Evolutionary conservation across 1,284 basidiomycete species (phyloP).

Genomic region (Takashimella tepidaria): DNA sequence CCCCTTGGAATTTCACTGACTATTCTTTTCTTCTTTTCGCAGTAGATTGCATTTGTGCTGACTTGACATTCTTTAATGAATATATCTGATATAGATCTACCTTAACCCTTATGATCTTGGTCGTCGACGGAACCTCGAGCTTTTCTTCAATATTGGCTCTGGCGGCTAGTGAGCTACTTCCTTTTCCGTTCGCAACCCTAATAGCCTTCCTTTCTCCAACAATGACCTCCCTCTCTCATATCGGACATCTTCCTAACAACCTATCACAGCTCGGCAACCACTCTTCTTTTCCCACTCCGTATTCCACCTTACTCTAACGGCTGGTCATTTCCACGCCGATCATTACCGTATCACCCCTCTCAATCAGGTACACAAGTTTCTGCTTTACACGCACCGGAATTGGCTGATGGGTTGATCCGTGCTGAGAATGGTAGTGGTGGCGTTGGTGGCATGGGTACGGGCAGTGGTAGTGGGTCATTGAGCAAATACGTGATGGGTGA

Average conservation of each 20-base stretch:
- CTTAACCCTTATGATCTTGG: constrained; percentile 91
- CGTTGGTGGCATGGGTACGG: constrained; percentile 59
- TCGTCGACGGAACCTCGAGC: constrained; percentile 62
- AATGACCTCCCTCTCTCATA: neutral
- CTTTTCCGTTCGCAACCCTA: neutral
- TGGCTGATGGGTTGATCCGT: constrained; percentile 24
- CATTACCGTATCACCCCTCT: constrained; percentile 21
- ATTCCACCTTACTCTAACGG: constrained; percentile 82
- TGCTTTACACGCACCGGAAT: constrained; percentile 28
- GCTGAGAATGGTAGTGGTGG: constrained; percentile 44
- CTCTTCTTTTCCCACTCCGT: constrained; percentile 74
- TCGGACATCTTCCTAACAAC: neutral
- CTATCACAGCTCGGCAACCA: constrained; percentile 59
- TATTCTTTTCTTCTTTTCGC: neutral
- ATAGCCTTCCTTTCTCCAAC: neutral
- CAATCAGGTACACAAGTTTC: constrained; percentile 1
- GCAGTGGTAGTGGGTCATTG: neutral
- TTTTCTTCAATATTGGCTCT: constrained; percentile 84
- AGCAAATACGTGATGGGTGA: constrained; percentile 48
- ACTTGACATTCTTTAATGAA: no score
- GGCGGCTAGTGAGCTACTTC: constrained; percentile 72
- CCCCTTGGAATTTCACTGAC: no score
- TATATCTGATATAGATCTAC: constrained; percentile 66
- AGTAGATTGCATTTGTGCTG: neutral
- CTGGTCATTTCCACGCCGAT: constrained; percentile 54